phyloP scores from a whole-genome alignment of 2,329 filamentous ascomycete genomes.

The Xylaria sp. region DNA sequence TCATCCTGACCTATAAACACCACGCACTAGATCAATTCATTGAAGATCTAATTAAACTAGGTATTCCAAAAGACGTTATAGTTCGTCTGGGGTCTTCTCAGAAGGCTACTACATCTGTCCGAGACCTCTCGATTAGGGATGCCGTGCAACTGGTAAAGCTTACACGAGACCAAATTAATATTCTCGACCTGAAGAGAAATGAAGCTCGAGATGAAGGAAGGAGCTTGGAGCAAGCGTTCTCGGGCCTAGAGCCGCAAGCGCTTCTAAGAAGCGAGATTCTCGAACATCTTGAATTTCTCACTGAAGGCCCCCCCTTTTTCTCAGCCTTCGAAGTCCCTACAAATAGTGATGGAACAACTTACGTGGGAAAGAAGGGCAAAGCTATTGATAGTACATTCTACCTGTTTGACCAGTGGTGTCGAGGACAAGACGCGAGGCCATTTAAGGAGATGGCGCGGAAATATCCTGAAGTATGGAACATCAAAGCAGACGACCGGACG shows the following conservation, averaged over 20 bases:
- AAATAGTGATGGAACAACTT: constrained; percentile 49
- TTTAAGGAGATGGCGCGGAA: constrained; percentile 4
- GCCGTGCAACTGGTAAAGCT: constrained; percentile 45
- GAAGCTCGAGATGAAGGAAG: constrained; percentile 40
- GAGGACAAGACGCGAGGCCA: not conserved
- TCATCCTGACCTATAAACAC: constrained; percentile 71
- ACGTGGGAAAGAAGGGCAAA: constrained; percentile 53
- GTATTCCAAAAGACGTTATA: constrained; percentile 55
- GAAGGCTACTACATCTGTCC: not conserved
- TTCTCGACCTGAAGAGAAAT: constrained; percentile 36
- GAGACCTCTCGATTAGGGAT: constrained; percentile 51
- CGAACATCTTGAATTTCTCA: constrained; percentile 37
- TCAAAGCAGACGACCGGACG: not conserved
- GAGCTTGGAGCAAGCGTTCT: constrained; percentile 28
- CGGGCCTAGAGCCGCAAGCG: constrained; percentile 16
- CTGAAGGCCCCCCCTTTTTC: constrained; percentile 56
- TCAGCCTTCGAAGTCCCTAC: constrained; percentile 59
- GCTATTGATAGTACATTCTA: constrained; percentile 49
- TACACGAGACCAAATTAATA: not conserved
- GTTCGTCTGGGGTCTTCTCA: constrained; percentile 61
- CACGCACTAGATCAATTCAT: constrained; percentile 69
- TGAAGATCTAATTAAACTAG: constrained; percentile 64
- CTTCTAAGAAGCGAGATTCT: constrained; percentile 42
- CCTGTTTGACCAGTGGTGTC: constrained; percentile 59
- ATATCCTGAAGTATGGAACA: constrained; percentile 8